A percentile compares a stretch with the other conserved stretches of the same genome.
phyloP scores from a whole-genome alignment of 306 rosid genomes.

The Ziziphus jujuba region DNA sequence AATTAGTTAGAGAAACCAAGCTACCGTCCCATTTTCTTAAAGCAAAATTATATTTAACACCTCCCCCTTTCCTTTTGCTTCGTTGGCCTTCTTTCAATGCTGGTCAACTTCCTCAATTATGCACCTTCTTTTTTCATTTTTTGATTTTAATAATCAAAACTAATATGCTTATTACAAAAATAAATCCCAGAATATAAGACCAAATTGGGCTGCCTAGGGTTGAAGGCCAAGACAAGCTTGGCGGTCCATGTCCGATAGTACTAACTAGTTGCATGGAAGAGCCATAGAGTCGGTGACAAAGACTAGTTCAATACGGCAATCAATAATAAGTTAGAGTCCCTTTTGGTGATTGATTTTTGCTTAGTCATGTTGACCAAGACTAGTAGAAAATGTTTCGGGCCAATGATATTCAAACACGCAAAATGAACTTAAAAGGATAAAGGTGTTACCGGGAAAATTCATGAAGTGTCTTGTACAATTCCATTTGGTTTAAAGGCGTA shows the following conservation, averaged over 20 bases:
- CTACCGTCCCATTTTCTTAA: conserved; percentile 27
- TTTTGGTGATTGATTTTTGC: too few species aligned
- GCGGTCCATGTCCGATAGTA: not conserved
- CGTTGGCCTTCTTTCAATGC: not conserved
- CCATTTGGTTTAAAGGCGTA: too few species aligned
- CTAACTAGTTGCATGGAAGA: too few species aligned
- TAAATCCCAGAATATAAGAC: not conserved
- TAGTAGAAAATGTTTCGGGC: too few species aligned
- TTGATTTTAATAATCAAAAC: not conserved
- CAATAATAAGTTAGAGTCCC: too few species aligned
- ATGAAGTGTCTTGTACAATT: too few species aligned
- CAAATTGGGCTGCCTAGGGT: not conserved
- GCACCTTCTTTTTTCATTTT: conserved; percentile 21
- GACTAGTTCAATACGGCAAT: too few species aligned
- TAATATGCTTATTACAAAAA: not conserved
- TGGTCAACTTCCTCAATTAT: conserved; percentile 9
- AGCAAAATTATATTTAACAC: conserved; percentile 7
- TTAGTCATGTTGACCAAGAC: too few species aligned
- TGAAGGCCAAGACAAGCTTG: not conserved
- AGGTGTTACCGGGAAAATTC: too few species aligned
- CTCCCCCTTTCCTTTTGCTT: not conserved
- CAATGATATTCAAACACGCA: too few species aligned
- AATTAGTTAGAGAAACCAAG: not conserved
- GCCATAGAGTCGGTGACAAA: too few species aligned
- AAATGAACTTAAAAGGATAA: too few species aligned